A percentile compares a stretch with the other conserved stretches of the same genome.
These are phyloP conservation scores for Aspergillus hiratsukae DNA, from an alignment of 2,329 filamentous ascomycete genomes.

Conservation along the genomic window DNA sequence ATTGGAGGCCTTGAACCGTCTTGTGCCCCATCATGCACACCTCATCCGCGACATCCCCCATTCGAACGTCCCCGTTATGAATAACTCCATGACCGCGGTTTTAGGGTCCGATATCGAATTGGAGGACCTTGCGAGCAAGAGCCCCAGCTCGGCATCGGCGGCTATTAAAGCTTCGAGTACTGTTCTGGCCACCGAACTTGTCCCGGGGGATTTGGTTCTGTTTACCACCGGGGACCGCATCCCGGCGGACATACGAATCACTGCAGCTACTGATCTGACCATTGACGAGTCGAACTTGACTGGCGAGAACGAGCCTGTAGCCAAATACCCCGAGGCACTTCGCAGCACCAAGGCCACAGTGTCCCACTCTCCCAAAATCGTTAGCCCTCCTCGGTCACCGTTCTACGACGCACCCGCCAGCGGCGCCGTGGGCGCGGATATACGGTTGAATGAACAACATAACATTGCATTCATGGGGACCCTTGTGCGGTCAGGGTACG, in stretches of 20 bases:
- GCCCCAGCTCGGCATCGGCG: conserved; percentile 55
- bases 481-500: conserved; percentile 87
- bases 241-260: conserved; percentile 92
- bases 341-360: conserved; percentile 24
- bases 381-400: conserved; percentile 48
- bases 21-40: conserved; percentile 94
- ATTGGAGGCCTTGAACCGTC: conserved; percentile 84
- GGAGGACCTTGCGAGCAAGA: conserved; percentile 43
- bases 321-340: conserved; percentile 65
- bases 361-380: conserved; percentile 31
- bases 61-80: conserved; percentile 17
- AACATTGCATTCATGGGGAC: conserved; percentile 99
- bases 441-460: conserved; percentile 67
- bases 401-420: conserved; percentile 56
- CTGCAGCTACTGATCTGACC: conserved; percentile 78
- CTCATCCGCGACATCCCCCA: conserved; percentile 63
- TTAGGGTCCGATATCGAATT: conserved; percentile 45
- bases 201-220: conserved; percentile 86
- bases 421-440: conserved; percentile 59
- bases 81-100: conserved; percentile 13
- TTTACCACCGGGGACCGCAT: conserved; percentile 96
- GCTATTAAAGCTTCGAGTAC: conserved; percentile 73
- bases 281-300: conserved; percentile 97
- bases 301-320: conserved; percentile 90
- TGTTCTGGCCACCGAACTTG: conserved; percentile 79